Base-by-base conservation (phyloP, 2,329 filamentous ascomycete genomes). In the Diaporthe sp. region DNA sequence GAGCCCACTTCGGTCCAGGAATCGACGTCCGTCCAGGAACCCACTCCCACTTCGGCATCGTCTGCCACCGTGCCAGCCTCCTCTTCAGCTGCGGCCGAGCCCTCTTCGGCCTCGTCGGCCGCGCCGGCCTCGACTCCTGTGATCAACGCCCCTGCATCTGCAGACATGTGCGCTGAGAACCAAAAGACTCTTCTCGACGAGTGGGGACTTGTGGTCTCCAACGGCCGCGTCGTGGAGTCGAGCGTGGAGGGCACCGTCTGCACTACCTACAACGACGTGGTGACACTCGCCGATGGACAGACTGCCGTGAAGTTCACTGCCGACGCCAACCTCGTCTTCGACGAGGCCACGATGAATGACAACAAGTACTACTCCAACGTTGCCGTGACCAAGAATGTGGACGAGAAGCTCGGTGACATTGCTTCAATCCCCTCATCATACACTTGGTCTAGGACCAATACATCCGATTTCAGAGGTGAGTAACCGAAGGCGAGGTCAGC, bases 331-430 rank as follows among this genome's bases (percentile, higher is more conserved):
- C 28, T 74, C 2, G 72, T 61, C 42, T 74, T 74, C 34, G 62
- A 74, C 8, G 72, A 74, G n/a, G 62, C 51, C 19, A 74, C 72
- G 2, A 74, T 74, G 49, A 74, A 74, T 6, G 61, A 74, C 51
- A 74, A 74, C 39, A 74, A 74, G 53, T 74, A 58, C 42, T 74
- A 74, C 62, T 74, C 72, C 49, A 74, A 74, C 72, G 39, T 59
- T 12, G 72, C 61, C 59, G 39, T 74, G 37, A 67, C 61, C 19
- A 58, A 57, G 51, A 74, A 74, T 8, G 51, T 74, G 28, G 53
- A 49, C 42, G 39, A 53, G 61, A 65, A 74, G 51, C 72, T 74
- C 22, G 44, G 72, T 42, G 65, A 67, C 37, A 69, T 74, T 19
- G 44, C 49, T 8, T 69, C 72, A 9, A 74, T 74, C 31, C 72